These are phyloP conservation scores for Colletotrichum sp. DNA, from an alignment of 2,329 filamentous ascomycete species.

Conservation along the genomic window DNA sequence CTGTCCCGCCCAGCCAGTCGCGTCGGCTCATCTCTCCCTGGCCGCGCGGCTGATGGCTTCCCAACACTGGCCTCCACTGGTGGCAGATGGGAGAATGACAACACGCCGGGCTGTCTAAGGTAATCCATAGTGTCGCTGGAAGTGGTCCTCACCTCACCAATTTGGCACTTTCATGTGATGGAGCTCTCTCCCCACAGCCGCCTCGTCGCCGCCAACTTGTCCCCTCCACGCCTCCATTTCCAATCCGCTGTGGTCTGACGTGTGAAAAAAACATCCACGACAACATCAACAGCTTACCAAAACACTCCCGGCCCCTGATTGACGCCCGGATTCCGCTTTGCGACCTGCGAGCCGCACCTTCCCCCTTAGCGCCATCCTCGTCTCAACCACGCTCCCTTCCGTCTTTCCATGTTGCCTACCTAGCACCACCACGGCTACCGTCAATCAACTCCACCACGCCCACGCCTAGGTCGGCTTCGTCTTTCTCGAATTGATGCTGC, in stretches of 20 bases:
- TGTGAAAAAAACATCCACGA: background rate
- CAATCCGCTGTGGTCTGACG: conserved; percentile 5
- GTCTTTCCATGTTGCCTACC: conserved; percentile 1
- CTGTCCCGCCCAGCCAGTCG: conserved; percentile 10
- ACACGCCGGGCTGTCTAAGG: background rate
- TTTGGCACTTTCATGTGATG: conserved; percentile 21
- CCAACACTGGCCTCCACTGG: background rate
- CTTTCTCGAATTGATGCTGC: background rate
- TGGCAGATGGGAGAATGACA: background rate
- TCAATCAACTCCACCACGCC: background rate
- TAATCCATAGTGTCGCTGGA: conserved; percentile 3
- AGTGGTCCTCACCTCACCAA: background rate
- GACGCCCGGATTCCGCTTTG: background rate
- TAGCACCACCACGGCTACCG: background rate
- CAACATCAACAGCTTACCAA: background rate
- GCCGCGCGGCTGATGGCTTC: conserved; percentile 16
- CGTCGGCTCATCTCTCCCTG: conserved; percentile 16
- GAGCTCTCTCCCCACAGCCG: conserved; percentile 14
- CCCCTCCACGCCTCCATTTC: background rate
- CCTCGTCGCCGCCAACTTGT: background rate
- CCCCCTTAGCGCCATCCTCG: background rate
- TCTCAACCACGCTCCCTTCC: background rate
- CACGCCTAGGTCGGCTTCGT: background rate
- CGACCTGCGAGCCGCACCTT: background rate
- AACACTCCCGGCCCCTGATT: background rate